A percentile compares a stretch with the other conserved stretches of the same genome.
Evolutionary conservation across 2,329 filamentous ascomycete species (phyloP).

Genomic region (Colletotrichum eleusines): DNA sequence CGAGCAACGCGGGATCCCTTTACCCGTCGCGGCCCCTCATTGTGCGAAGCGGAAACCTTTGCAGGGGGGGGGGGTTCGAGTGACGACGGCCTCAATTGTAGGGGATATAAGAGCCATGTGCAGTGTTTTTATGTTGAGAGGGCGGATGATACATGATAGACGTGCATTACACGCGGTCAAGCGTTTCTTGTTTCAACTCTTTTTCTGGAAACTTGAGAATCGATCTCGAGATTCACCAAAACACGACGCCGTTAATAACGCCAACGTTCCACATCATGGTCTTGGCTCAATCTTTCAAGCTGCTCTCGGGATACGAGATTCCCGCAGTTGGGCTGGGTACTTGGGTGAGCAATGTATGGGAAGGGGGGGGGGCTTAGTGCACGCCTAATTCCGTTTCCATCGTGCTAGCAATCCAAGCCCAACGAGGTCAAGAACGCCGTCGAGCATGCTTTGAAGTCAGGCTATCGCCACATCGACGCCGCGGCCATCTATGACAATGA

Average conservation of each 20-base stretch:
- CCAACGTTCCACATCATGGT: constrained; percentile 42
- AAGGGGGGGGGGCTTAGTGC: too few relatives aligned
- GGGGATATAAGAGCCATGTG: constrained; percentile 31
- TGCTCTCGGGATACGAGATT: constrained; percentile 50
- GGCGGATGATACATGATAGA: constrained; percentile 24
- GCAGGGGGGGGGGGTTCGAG: constrained; percentile 1
- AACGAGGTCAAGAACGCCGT: constrained; percentile 61
- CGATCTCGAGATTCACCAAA: background rate
- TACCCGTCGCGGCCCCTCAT: background rate
- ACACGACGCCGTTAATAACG: background rate
- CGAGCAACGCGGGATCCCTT: constrained; percentile 8
- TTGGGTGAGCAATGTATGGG: constrained; percentile 45
- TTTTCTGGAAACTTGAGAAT: background rate
- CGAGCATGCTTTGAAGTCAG: constrained; percentile 65
- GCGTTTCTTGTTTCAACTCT: background rate
- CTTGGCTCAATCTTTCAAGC: constrained; percentile 46
- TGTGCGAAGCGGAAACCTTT: constrained; percentile 28
- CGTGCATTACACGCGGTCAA: constrained; percentile 14
- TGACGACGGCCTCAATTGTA: constrained; percentile 34
- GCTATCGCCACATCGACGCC: constrained; percentile 72
- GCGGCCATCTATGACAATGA: constrained; percentile 75
- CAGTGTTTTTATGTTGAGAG: background rate
- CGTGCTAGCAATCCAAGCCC: constrained; percentile 61
- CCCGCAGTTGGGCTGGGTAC: constrained; percentile 51
- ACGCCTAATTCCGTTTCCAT: background rate